A percentile compares a stretch with the other conserved stretches of the same genome.
phyloP scores from a whole-genome alignment of 345 rosid genomes.

The Cochlearia excelsa region DNA sequence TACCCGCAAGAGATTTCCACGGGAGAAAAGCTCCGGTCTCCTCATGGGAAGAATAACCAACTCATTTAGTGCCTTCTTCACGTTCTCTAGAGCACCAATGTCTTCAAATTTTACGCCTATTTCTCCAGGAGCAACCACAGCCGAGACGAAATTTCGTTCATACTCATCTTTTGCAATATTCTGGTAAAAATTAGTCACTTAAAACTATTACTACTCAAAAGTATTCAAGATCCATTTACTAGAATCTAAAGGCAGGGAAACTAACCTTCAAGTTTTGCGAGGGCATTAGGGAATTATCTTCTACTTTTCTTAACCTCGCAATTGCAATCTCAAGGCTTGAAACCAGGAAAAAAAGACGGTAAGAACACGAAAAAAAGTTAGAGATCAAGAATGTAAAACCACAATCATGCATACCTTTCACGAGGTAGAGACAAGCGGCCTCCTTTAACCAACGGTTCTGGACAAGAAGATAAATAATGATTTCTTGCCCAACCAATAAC shows the following conservation, averaged over 20 bases:
- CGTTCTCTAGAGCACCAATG: slow-evolving; percentile 95
- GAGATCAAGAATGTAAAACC: neutral
- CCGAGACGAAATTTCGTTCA: slow-evolving; percentile 80
- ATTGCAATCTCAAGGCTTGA: slow-evolving; percentile 85
- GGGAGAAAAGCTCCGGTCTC: slow-evolving; percentile 90
- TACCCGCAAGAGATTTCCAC: slow-evolving; percentile 87
- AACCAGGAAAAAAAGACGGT: slow-evolving; percentile 32
- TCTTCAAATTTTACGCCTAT: slow-evolving; percentile 91
- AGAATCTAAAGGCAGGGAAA: slow-evolving; percentile 6
- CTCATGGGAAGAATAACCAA: slow-evolving; percentile 99
- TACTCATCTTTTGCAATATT: slow-evolving; percentile 86
- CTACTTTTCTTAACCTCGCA: slow-evolving; percentile 76
- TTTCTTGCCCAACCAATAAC: slow-evolving; percentile 97
- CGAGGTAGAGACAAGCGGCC: slow-evolving; percentile 68
- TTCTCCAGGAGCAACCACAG: slow-evolving; percentile 93
- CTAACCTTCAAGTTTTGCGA: slow-evolving; percentile 74
- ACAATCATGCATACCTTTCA: slow-evolving; percentile 53
- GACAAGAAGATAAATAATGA: slow-evolving; percentile 70
- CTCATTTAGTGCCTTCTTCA: slow-evolving; percentile 86
- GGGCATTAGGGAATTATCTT: slow-evolving; percentile 58
- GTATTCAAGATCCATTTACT: neutral
- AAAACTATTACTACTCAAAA: too few species aligned
- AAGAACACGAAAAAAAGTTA: slow-evolving; percentile 6
- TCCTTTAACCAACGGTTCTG: slow-evolving; percentile 60
- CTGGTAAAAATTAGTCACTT: slow-evolving; percentile 39